Conservation (phyloP, 345 rosid genomes). For the Gossypioides kirkii region DNA sequence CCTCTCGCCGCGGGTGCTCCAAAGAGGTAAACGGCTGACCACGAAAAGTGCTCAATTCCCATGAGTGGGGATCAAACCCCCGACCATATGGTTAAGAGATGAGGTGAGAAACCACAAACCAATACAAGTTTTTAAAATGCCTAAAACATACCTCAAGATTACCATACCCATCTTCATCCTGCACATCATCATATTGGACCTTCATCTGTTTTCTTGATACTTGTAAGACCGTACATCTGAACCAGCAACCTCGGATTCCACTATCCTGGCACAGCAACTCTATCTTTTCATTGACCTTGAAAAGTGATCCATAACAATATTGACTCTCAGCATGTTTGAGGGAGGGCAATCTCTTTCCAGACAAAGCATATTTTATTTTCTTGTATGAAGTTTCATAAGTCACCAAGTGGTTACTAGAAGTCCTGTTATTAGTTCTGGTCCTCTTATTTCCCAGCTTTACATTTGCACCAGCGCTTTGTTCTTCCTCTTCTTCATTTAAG, state of each 20-base stretch:
- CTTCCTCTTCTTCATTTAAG: slow-evolving; percentile 51
- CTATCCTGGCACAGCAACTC: slow-evolving; percentile 93
- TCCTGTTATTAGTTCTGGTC: slow-evolving; percentile 40
- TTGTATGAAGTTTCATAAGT: slow-evolving; percentile 35
- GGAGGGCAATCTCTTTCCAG: slow-evolving; percentile 47
- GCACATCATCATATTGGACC: slow-evolving; percentile 80
- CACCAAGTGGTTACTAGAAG: slow-evolving; percentile 21
- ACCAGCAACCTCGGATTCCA: slow-evolving; percentile 98
- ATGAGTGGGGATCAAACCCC: no score
- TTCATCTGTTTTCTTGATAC: slow-evolving; percentile 61
- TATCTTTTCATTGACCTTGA: slow-evolving; percentile 63
- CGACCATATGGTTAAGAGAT: no score
- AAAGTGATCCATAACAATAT: slow-evolving; percentile 29
- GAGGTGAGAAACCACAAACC: not conserved
- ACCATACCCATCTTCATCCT: slow-evolving; percentile 71
- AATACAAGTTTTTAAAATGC: not conserved
- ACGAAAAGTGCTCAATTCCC: no score
- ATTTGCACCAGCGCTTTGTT: slow-evolving; percentile 43
- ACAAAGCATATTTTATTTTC: slow-evolving; percentile 45
- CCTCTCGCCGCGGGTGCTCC: no score
- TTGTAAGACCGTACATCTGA: slow-evolving; percentile 74
- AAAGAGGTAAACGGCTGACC: no score
- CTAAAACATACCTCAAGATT: slow-evolving; percentile 74
- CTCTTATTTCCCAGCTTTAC: slow-evolving; percentile 60
- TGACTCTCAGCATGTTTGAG: slow-evolving; percentile 44